These are phyloP conservation scores for Suillus spraguei DNA, from an alignment of 768 basidiomycete genomes.

Conservation along the genomic window DNA sequence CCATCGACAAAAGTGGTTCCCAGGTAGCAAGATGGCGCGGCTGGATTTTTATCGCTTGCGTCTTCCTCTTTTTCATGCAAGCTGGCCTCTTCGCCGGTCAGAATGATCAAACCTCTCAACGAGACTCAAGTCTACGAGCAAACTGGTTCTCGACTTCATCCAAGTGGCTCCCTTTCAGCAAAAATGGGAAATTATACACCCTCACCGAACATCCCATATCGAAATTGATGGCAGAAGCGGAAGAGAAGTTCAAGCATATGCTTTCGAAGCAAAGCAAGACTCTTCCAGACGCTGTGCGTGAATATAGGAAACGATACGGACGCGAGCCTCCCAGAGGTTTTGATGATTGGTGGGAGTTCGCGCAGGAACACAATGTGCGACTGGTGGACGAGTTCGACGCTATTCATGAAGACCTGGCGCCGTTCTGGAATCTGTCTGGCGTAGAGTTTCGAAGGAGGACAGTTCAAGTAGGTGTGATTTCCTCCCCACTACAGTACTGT, in stretches of 20 bases:
- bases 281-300: slow-evolving; percentile 72
- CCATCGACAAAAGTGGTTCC: slow-evolving; percentile 14
- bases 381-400: slow-evolving; percentile 91
- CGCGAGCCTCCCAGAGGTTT: slow-evolving; percentile 89
- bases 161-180: slow-evolving; percentile 25
- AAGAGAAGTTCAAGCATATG: slow-evolving; percentile 64
- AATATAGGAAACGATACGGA: slow-evolving; percentile 79
- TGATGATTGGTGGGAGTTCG: slow-evolving; percentile 88
- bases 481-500: background rate
- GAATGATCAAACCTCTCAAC: slow-evolving; percentile 18
- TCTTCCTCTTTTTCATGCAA: slow-evolving; percentile 52
- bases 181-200: slow-evolving; percentile 7
- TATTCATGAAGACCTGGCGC: slow-evolving; percentile 76
- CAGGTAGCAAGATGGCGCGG: slow-evolving; percentile 23
- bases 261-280: slow-evolving; percentile 80
- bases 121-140: background rate
- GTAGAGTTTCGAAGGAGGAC: slow-evolving; percentile 71
- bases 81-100: slow-evolving; percentile 48
- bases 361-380: slow-evolving; percentile 66
- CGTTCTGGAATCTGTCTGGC: slow-evolving; percentile 79
- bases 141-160: slow-evolving; percentile 23
- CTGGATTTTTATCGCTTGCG: slow-evolving; percentile 44
- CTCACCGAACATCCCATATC: slow-evolving; percentile 78
- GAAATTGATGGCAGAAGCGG: slow-evolving; percentile 81
- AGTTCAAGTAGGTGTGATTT: slow-evolving; percentile 46